Evolutionary conservation across 257 asterid species (phyloP).

Genomic region (Solanum bukasovii): DNA sequence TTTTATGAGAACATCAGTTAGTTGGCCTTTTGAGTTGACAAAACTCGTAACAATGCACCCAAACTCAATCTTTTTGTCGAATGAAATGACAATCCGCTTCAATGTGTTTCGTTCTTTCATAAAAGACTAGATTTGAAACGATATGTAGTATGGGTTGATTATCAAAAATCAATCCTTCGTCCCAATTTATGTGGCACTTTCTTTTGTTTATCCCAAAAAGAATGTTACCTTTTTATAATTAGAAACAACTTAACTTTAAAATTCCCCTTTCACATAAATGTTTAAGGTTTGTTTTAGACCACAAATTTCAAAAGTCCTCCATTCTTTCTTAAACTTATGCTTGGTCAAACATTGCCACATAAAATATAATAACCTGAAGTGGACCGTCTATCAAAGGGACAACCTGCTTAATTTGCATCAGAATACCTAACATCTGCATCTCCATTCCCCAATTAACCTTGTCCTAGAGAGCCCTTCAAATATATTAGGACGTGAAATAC

Average conservation of each 20-base stretch:
- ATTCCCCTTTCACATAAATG: background rate
- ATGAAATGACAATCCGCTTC: background rate
- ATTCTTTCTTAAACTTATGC: background rate
- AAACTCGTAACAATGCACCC: background rate
- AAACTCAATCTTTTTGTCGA: background rate
- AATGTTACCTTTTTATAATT: background rate
- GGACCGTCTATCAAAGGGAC: background rate
- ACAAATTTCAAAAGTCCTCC: background rate
- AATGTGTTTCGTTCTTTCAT: background rate
- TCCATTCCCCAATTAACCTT: background rate
- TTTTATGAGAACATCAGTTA: background rate
- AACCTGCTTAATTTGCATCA: background rate
- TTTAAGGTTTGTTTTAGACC: background rate
- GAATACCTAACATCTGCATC: background rate
- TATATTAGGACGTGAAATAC: background rate
- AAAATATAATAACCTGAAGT: background rate
- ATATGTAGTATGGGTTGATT: background rate
- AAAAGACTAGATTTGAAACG: background rate
- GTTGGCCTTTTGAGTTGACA: background rate
- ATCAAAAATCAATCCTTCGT: background rate
- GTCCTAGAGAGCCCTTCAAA: background rate
- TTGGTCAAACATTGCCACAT: background rate
- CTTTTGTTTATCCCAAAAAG: background rate
- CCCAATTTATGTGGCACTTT: background rate
- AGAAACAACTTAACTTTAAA: background rate